A percentile compares a stretch with the other conserved stretches of the same genome.
Conservation (phyloP, 306 rosid genomes). For the Malus orientalis region DNA sequence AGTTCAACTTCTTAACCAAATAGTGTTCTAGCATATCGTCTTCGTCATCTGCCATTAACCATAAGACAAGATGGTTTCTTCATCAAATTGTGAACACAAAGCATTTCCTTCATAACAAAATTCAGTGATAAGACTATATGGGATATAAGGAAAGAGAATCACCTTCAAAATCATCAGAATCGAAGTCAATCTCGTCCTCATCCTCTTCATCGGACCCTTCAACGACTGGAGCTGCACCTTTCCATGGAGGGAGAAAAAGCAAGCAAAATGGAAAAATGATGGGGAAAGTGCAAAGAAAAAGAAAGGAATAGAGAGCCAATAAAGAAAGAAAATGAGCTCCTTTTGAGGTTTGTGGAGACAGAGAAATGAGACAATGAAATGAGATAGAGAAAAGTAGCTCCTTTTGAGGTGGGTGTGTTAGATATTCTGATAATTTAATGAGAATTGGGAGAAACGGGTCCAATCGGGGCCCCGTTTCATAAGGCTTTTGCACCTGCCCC, state of each 20-base stretch:
- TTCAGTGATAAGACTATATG: not conserved
- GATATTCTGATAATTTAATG: too few species aligned
- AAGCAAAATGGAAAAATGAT: too few species aligned
- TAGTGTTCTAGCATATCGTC: constrained; percentile 98
- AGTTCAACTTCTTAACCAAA: constrained; percentile 73
- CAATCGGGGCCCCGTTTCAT: too few species aligned
- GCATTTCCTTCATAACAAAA: not conserved
- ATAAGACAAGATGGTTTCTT: constrained; percentile 6
- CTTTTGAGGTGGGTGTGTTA: too few species aligned
- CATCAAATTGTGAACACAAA: not conserved
- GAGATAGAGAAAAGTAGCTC: too few species aligned
- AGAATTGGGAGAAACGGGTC: too few species aligned
- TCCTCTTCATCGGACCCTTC: constrained; percentile 76
- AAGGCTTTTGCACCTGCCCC: too few species aligned
- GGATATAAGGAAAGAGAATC: not conserved
- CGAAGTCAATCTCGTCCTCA: constrained; percentile 79
- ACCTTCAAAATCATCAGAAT: constrained; percentile 93
- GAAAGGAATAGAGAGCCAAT: too few species aligned
- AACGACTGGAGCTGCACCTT: constrained; percentile 44
- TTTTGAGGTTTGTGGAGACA: too few species aligned
- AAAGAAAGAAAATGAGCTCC: too few species aligned
- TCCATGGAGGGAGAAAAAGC: constrained; percentile 32
- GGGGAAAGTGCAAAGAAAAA: too few species aligned
- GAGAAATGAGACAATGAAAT: too few species aligned
- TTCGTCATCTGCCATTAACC: constrained; percentile 62